These are phyloP conservation scores for Trichoderma lentiforme DNA, from an alignment of 2,329 filamentous ascomycete species.

Conservation along the genomic window DNA sequence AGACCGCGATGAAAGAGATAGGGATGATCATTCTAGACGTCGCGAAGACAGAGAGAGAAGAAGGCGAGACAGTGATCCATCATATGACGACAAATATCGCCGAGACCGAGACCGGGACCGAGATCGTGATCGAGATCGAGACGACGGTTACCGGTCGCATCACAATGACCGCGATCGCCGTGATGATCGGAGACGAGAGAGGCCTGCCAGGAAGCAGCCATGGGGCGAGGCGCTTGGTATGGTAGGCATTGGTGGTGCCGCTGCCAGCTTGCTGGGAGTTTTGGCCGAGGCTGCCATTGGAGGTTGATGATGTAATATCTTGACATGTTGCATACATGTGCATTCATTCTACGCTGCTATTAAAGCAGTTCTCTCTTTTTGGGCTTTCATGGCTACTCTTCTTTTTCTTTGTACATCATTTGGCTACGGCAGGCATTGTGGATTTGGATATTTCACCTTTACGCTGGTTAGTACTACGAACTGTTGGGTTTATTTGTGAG, in stretches of 20 bases:
- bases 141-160: slow-evolving; percentile 25
- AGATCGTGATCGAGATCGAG: slow-evolving; percentile 19
- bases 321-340: neutral
- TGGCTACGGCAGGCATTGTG: neutral
- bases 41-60: slow-evolving; percentile 2
- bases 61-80: slow-evolving; percentile 26
- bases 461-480: neutral
- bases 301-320: neutral
- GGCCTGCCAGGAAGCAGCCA: slow-evolving; percentile 41
- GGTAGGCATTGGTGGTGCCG: slow-evolving; percentile 59
- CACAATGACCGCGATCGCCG: slow-evolving; percentile 38
- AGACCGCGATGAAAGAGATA: slow-evolving; percentile 30
- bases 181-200: slow-evolving; percentile 37
- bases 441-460: neutral
- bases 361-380: neutral
- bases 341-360: neutral
- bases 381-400: neutral
- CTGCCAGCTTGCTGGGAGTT: slow-evolving; percentile 56
- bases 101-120: neutral
- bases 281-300: slow-evolving; percentile 53
- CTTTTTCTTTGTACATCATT: neutral
- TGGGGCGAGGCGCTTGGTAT: slow-evolving; percentile 55
- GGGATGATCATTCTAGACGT: neutral
- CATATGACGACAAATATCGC: slow-evolving; percentile 11
- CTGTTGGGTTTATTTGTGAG: neutral